Percentiles rank a stretch among this genome's conserved stretches.
Conservation (phyloP, 1,284 basidiomycete genomes). For the Cystobasidium pallidum region DNA sequence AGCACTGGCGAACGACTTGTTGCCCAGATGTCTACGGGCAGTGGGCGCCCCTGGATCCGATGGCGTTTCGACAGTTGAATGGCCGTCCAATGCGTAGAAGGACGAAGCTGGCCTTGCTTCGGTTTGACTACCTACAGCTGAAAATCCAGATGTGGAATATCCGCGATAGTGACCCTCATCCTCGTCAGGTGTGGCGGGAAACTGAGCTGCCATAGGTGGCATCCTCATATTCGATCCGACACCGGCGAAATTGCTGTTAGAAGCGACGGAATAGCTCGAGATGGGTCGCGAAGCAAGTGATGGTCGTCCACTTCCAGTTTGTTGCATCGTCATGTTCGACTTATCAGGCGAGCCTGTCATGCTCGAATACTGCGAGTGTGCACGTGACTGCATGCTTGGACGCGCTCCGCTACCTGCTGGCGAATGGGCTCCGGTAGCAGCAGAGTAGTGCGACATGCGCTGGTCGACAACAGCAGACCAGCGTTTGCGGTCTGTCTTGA, state of each 20-base stretch:
- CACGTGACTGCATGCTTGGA: conserved; percentile 25
- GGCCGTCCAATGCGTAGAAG: conserved; percentile 39
- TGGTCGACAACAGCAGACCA: conserved; percentile 74
- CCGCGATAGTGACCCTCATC: conserved; percentile 1
- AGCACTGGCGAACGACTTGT: conserved; percentile 9
- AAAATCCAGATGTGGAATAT: conserved; percentile 18
- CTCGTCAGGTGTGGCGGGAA: background rate
- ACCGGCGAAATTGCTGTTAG: conserved; percentile 19
- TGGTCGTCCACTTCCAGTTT: conserved; percentile 15
- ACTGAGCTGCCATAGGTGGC: conserved; percentile 27
- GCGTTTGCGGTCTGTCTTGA: conserved; percentile 66
- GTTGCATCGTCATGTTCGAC: conserved; percentile 3
- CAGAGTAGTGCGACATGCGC: conserved; percentile 66
- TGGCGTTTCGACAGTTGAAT: conserved; percentile 11
- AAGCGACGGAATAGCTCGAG: conserved; percentile 20
- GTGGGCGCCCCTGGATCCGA: background rate
- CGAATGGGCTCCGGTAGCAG: conserved; percentile 5
- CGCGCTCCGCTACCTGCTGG: conserved; percentile 17
- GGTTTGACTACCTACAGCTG: conserved; percentile 24
- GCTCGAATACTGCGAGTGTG: conserved; percentile 14
- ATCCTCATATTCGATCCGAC: conserved; percentile 12
- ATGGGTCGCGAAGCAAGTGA: conserved; percentile 28
- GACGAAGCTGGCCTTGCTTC: conserved; percentile 28
- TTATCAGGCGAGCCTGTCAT: conserved; percentile 21
- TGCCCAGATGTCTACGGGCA: conserved; percentile 7